A percentile compares a stretch with the other conserved stretches of the same genome.
phyloP scores from a whole-genome alignment of 1,284 basidiomycete genomes.

The Pholiota adiposa region DNA sequence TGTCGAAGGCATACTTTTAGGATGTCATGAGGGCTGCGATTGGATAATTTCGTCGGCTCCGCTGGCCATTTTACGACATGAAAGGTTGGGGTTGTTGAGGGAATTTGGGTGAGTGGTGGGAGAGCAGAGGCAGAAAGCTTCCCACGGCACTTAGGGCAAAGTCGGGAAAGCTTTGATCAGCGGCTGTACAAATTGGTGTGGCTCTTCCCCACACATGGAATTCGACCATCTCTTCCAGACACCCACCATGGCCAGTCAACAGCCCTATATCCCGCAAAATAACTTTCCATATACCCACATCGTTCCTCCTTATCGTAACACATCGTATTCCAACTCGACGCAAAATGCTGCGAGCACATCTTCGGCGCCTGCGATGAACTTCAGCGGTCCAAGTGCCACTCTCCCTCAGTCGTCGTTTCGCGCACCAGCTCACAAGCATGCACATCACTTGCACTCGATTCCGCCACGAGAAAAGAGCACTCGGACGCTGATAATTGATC shows the following conservation, averaged over 20 bases:
- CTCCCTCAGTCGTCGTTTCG: conserved; percentile 43
- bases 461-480: conserved; percentile 81
- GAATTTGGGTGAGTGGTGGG: not conserved
- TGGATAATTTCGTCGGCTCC: not conserved
- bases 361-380: conserved; percentile 3
- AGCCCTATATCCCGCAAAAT: conserved; percentile 19
- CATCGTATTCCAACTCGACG: conserved; percentile 6
- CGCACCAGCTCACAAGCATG: conserved; percentile 71
- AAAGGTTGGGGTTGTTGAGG: not conserved
- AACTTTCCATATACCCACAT: conserved; percentile 14
- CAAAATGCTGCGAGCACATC: conserved; percentile 19
- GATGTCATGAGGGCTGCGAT: not conserved
- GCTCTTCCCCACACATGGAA: conserved; percentile 25
- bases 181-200: conserved; percentile 23
- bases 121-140: conserved; percentile 9
- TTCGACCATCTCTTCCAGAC: conserved; percentile 20
- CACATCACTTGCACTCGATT: conserved; percentile 75
- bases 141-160: conserved; percentile 29
- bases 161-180: conserved; percentile 27
- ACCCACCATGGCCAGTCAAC: conserved; percentile 20
- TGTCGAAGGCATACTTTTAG: not conserved
- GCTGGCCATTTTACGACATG: not conserved
- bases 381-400: conserved; percentile 12
- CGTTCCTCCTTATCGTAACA: conserved; percentile 20
- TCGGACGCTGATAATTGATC: conserved; percentile 80